Evolutionary conservation across 2,329 filamentous ascomycete species (phyloP).

Genomic region (Paecilomyces sp.): DNA sequence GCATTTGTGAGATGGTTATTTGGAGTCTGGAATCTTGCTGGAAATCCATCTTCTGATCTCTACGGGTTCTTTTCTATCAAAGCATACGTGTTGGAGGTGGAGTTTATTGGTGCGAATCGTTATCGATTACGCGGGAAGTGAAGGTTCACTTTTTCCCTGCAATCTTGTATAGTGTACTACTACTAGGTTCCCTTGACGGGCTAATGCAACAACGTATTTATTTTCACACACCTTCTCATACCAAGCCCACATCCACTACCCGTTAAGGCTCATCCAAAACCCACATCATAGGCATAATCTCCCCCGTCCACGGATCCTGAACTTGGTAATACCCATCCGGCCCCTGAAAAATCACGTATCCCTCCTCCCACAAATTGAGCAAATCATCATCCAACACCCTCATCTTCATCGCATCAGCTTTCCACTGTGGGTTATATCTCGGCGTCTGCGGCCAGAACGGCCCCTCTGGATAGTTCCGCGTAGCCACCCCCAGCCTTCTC

Average conservation of each 20-base stretch:
- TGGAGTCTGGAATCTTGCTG: neutral
- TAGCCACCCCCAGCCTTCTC: neutral
- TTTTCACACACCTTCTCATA: neutral
- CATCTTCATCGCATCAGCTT: neutral
- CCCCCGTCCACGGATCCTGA: neutral
- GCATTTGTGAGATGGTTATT: neutral
- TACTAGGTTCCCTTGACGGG: neutral
- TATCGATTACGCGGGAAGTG: neutral
- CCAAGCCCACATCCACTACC: neutral
- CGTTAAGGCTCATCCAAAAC: neutral
- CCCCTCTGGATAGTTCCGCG: conserved; percentile 5
- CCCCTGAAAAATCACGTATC: neutral
- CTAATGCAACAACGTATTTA: neutral
- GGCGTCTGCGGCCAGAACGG: conserved; percentile 8
- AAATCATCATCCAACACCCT: neutral
- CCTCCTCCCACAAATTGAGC: neutral
- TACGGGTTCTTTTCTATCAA: neutral
- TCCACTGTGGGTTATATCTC: neutral
- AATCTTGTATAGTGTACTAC: neutral
- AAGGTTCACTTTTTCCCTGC: neutral
- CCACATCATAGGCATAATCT: neutral
- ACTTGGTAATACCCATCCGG: neutral
- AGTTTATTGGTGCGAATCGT: neutral
- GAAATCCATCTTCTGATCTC: neutral
- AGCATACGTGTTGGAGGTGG: neutral